Percentiles rank a stretch among this genome's conserved stretches.
These are phyloP conservation scores for Cardamine chenopodiifolia DNA, from an alignment of 345 rosid genomes.

Conservation along the genomic window DNA sequence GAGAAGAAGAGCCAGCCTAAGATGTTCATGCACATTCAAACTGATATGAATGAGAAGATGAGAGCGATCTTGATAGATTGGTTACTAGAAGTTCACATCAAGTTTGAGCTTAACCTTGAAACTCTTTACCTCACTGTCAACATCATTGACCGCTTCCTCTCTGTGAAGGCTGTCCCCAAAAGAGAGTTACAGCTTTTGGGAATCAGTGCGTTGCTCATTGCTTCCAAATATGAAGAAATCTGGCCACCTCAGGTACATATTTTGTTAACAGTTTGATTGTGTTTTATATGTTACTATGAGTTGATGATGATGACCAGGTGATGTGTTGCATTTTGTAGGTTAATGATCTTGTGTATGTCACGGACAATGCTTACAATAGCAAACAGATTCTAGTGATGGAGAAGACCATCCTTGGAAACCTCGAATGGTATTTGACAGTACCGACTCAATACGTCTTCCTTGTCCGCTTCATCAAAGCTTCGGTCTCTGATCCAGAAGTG, in stretches of 20 bases:
- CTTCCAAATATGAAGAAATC: conserved; percentile 95
- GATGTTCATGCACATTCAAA: conserved; percentile 72
- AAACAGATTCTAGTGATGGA: conserved; percentile 83
- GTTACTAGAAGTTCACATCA: conserved; percentile 83
- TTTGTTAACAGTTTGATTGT: neutral
- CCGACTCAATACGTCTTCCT: conserved; percentile 90
- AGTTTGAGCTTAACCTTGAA: conserved; percentile 82
- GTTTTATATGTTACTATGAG: neutral
- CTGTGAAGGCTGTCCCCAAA: conserved; percentile 59
- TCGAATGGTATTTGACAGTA: conserved; percentile 82
- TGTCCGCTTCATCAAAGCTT: conserved; percentile 77
- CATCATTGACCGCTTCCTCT: conserved; percentile 77
- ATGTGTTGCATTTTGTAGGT: conserved; percentile 43
- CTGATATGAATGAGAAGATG: conserved; percentile 79
- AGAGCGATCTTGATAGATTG: conserved; percentile 85
- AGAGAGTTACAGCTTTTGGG: conserved; percentile 84
- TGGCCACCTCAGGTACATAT: conserved; percentile 77
- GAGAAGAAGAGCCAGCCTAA: conserved; percentile 64
- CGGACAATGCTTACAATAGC: conserved; percentile 77
- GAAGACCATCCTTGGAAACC: conserved; percentile 67
- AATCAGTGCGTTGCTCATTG: conserved; percentile 80
- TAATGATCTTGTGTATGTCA: conserved; percentile 78
- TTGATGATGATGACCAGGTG: neutral
- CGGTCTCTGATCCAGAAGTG: conserved; percentile 64
- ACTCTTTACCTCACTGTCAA: conserved; percentile 81